Evolutionary conservation across 2,329 filamentous ascomycete species (phyloP).

Genomic region (Penicillium sp.): DNA sequence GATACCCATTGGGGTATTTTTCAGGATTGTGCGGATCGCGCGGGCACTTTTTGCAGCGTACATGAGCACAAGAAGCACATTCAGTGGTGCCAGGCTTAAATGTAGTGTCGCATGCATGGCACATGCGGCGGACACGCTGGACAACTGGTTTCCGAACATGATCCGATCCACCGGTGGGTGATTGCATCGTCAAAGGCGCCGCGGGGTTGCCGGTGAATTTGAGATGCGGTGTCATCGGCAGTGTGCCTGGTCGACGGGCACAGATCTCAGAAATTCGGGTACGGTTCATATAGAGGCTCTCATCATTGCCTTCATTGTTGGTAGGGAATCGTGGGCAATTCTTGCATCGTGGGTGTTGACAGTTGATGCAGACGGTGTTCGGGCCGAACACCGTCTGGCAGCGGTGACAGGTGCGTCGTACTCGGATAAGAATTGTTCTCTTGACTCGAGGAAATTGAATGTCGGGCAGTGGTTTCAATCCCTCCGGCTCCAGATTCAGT

Average conservation of each 20-base stretch:
- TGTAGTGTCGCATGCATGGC: constrained; percentile 64
- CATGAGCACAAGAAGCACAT: constrained; percentile 65
- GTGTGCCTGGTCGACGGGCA: constrained; percentile 39
- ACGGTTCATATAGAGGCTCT: constrained; percentile 29
- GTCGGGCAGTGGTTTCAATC: constrained; percentile 35
- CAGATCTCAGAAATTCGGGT: constrained; percentile 32
- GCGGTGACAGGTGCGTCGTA: constrained; percentile 63
- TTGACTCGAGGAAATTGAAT: constrained; percentile 37
- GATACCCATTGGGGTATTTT: constrained; percentile 43
- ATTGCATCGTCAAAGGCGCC: constrained; percentile 47
- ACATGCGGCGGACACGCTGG: constrained; percentile 68
- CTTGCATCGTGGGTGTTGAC: constrained; percentile 73
- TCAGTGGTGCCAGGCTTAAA: constrained; percentile 56
- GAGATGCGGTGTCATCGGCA: constrained; percentile 10
- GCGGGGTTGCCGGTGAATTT: constrained; percentile 26
- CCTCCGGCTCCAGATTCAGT: constrained; percentile 38
- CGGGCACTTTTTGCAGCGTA: constrained; percentile 73
- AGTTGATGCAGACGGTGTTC: constrained; percentile 67
- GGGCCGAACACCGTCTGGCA: constrained; percentile 69
- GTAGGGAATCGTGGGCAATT: constrained; percentile 70
- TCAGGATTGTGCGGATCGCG: constrained; percentile 57
- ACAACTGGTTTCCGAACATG: constrained; percentile 64
- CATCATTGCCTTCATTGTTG: constrained; percentile 56
- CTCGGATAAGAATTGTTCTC: constrained; percentile 44
- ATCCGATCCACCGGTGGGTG: constrained; percentile 62